Evolutionary conservation across 768 basidiomycete genomes (phyloP).

Genomic region (Kockovaella imperatae): DNA sequence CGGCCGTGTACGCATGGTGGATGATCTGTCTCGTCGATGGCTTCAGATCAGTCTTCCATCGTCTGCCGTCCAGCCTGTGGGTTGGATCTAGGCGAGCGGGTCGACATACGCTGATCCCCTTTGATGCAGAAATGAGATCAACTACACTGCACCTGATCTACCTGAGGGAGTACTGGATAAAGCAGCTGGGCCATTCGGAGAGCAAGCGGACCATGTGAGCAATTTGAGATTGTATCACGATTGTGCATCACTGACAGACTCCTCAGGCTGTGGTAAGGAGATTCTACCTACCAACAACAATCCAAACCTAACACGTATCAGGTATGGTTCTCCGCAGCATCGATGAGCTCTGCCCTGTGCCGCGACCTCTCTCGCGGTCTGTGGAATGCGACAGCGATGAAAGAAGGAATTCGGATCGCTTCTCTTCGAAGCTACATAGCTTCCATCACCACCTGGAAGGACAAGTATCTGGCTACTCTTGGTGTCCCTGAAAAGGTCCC

Average conservation of each 20-base stretch:
- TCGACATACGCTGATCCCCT: background rate
- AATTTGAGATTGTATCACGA: background rate
- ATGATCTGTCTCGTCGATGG: constrained; percentile 73
- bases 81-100: background rate
- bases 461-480: constrained; percentile 64
- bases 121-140: constrained; percentile 14
- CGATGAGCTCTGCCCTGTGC: constrained; percentile 72
- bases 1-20: constrained; percentile 71
- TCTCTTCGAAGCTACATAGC: constrained; percentile 55
- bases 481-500: constrained; percentile 81
- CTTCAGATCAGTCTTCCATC: constrained; percentile 72
- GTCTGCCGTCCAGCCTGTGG: constrained; percentile 69
- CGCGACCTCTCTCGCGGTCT: constrained; percentile 72
- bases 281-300: background rate
- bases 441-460: constrained; percentile 63
- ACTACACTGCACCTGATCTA: constrained; percentile 17
- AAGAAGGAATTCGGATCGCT: constrained; percentile 67
- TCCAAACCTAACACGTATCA: constrained; percentile 35
- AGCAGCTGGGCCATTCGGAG: background rate
- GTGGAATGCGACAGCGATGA: constrained; percentile 69
- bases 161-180: background rate
- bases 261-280: background rate
- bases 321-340: constrained; percentile 78
- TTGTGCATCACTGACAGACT: background rate
- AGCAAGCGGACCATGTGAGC: background rate